Base-by-base conservation (phyloP, 805 yeast species). In the Candida taoyuanica region DNA sequence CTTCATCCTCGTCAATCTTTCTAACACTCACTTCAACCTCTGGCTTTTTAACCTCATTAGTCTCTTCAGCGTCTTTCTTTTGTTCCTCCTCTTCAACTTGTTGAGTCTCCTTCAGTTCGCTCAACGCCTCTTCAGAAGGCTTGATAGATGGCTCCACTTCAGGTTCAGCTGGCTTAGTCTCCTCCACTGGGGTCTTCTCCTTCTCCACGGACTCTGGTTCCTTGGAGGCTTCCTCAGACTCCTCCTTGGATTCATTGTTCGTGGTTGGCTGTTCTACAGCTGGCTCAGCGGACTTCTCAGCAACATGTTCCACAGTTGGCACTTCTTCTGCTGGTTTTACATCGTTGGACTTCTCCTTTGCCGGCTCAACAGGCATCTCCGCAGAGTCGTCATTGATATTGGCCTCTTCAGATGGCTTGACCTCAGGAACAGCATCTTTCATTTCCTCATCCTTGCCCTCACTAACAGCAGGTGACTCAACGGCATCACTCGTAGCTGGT, bases 1-100 rank as follows among this genome's bases (percentile, higher is more conserved):
- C 59, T 21, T 65, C 65, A 38, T 65, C 68, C 46, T 67, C 70
- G 42, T 63, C 62, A 25, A 65, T 46, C 31, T 58, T 59, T 55
- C 67, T 67, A 31, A 63, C 60, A 6, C 60, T 62, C 41, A 56
- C 65, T 17, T 63, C 64, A 42, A 58, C 63, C 17, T 63, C 66
- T 11, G 61, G 51, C 20, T 65, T 61, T 33, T 62, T 58, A 8
- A 54, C 52, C n/a, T 42, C 44, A 3, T 16, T 19, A 19, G 28
- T 42, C 24, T 40, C 39, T 12, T 38, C 40, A 5, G 40, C 42
- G 17, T 49, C 68, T 45, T 70, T 73, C 50, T 46, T 33, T 29
- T 38, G 36, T 13, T 46, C 44, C 13, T 24, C 44, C 13, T 24
- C 63, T 37, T 63, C 66, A 43, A 55, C 59, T 19, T 65, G 55